Evolutionary conservation across 2,329 filamentous ascomycete species (phyloP), one percentile per base, ranked within the genome.

Genomic region (Colletotrichum australisinense): DNA sequence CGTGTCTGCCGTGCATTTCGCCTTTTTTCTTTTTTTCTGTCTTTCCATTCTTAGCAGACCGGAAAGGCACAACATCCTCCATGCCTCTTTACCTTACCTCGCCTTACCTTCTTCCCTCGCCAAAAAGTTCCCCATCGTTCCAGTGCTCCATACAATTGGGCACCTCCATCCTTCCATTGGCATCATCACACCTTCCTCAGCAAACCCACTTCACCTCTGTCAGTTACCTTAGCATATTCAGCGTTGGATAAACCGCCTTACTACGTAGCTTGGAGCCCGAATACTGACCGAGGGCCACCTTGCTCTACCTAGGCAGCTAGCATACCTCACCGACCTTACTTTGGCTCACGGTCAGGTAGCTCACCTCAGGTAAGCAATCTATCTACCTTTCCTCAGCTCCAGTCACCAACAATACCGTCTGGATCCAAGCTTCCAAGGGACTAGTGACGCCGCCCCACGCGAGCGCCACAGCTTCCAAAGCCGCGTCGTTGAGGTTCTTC

Each of bases 401-500:
- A 56, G 26, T 56, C 38, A 24, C 26, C 5, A 62, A 46, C 9
- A 52, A 16, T 46, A 19, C 19, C 38, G 38, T 46, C 38, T 46
- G 38, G 14, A 46, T 7, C 14, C 16, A 7, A 46, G 14, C 38
- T 19, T 6, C 38, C 38, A 19, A 42, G 14, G 38, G 12, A 19
- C 38, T 42, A 46, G 38, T 46, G 60, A 28, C 11, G 59, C 60
- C 9, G 9, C 60, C 60, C 42, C 60, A 52, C 28, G 19, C 19
- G 38, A 28, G 42, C 49, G 30, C 59, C 28, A 32, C 42, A 49
- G 19, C 42, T 63, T 26, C 30, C 30, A 19, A 52, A 63, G 26
- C 26, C 60, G 42, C 60, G 60, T 52, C 42, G 42, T 26, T 63
- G 38, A 52, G 46, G 42, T 63, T 63, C 24, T 63, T 63, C 60